A percentile compares a stretch with the other conserved stretches of the same genome.
Conservation (phyloP, 805 yeast species). For the Suhomyces canberraensis region DNA sequence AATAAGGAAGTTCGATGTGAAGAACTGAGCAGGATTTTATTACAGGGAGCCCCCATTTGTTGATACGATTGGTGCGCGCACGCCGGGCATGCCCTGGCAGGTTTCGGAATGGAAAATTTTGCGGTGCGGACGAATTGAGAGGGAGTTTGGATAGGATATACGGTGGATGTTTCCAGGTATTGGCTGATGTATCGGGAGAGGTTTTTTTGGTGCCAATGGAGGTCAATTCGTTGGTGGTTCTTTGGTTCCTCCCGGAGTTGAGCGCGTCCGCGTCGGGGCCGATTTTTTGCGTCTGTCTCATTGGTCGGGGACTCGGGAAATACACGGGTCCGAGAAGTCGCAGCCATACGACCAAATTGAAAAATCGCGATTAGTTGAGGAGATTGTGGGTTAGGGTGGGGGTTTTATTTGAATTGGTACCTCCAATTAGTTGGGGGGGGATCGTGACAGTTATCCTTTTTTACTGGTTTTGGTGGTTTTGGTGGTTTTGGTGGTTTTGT, state of each 20-base stretch:
- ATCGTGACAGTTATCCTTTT: too few relatives aligned
- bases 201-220: not conserved
- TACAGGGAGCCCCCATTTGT: slow-evolving; percentile 6
- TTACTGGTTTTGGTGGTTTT: too few relatives aligned
- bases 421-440: too few relatives aligned
- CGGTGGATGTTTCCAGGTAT: not conserved
- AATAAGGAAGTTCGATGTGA: slow-evolving; percentile 1
- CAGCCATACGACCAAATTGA: too few relatives aligned
- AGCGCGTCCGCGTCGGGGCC: not conserved
- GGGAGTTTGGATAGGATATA: too few relatives aligned
- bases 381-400: too few relatives aligned
- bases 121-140: not conserved
- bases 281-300: not conserved
- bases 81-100: not conserved
- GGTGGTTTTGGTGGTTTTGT: too few relatives aligned
- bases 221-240: not conserved
- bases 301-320: not conserved
- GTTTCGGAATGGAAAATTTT: slow-evolving; percentile 2
- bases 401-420: too few relatives aligned
- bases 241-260: not conserved
- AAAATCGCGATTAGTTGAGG: too few relatives aligned
- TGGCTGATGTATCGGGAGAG: not conserved
- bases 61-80: slow-evolving; percentile 5
- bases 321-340: too few relatives aligned
- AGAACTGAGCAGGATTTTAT: slow-evolving; percentile 3